Base-by-base conservation (phyloP, 345 rosid genomes). In the Brassica juncea region DNA sequence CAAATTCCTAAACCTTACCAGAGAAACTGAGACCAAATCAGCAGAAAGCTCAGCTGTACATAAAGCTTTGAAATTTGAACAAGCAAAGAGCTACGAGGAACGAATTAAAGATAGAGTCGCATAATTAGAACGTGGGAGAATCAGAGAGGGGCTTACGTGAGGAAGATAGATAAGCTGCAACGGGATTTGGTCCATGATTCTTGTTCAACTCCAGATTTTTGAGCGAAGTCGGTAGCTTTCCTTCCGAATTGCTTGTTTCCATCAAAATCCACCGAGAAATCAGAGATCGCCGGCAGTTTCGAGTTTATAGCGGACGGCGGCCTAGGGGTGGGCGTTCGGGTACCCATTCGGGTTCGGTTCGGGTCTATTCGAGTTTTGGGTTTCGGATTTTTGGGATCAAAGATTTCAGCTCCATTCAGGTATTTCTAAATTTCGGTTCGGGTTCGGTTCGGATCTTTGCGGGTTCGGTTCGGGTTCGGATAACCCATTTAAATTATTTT, bases 181-280 rank as follows among this genome's bases (percentile, higher is more conserved):
- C 65, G 27, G 61, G 37, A 10, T 57, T 78, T 14, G 78, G 79
- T 12, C 11, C 71, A 77, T 11, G 58, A 68, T 49, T 71, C 80
- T 84, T 47, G 76, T 78, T 84, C 77, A 87, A 73, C 72, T 85
- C 83, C 10, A 89, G 88, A 37, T 83, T 81, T 82, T 84, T 83
- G 30, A 86, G 66, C 12, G 86, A 85, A 52, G 39, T 30, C 16
- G 81, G 44, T 4, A 88, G 54, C 49, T 80, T 75, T 34, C 77
- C 59, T 12, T 62, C 71, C 19, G 87, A 64, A 64, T 75, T 82
- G 31, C 59, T 70, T 6, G 72, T 72, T 77, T 82, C 90, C 92
- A 89, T 89, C 68, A 15, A 61, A 60, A 8, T 2, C 30, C 16
- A 16, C 74, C 52, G 70, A 6, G 0, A 55, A 19, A 31, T 68